Conservation (phyloP, 805 yeast species). For the Barnettozyma vustinii region DNA sequence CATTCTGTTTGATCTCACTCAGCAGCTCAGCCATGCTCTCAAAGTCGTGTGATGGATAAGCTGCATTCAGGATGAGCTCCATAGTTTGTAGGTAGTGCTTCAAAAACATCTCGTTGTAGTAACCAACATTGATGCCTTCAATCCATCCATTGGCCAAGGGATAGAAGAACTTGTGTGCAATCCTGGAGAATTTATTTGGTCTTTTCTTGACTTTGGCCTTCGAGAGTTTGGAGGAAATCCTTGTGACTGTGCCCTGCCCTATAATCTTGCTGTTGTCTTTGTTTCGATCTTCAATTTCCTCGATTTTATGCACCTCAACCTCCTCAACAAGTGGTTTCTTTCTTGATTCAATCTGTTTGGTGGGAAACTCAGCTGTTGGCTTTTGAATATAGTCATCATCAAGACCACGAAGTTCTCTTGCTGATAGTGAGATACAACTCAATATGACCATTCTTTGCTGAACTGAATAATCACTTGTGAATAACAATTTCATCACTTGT, state of each 20-base stretch:
- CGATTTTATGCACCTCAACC: background rate
- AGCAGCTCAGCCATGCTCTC: conserved; percentile 30
- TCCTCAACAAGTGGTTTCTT: conserved; percentile 12
- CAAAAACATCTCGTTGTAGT: conserved; percentile 44
- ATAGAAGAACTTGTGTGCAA: conserved; percentile 42
- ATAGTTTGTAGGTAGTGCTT: conserved; percentile 48
- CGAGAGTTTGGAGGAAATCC: conserved; percentile 33
- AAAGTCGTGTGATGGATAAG: conserved; percentile 39
- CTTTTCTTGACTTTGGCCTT: conserved; percentile 8
- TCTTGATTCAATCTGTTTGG: conserved; percentile 25
- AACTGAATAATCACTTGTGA: conserved; percentile 72
- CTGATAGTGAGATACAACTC: conserved; percentile 63
- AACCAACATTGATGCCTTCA: conserved; percentile 49
- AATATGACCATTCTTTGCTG: conserved; percentile 71
- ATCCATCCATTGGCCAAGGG: conserved; percentile 52
- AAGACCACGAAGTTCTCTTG: conserved; percentile 64
- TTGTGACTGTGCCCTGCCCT: conserved; percentile 18
- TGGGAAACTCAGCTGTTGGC: conserved; percentile 31
- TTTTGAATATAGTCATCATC: conserved; percentile 46
- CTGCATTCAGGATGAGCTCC: conserved; percentile 40
- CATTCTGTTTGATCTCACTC: conserved; percentile 21
- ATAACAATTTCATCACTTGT: conserved; percentile 37
- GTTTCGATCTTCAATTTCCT: conserved; percentile 5
- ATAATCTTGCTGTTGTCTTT: background rate
- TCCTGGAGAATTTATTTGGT: conserved; percentile 29